These are phyloP conservation scores for Esteya vermicola DNA, from an alignment of 2,329 filamentous ascomycete species.

Conservation along the genomic window DNA sequence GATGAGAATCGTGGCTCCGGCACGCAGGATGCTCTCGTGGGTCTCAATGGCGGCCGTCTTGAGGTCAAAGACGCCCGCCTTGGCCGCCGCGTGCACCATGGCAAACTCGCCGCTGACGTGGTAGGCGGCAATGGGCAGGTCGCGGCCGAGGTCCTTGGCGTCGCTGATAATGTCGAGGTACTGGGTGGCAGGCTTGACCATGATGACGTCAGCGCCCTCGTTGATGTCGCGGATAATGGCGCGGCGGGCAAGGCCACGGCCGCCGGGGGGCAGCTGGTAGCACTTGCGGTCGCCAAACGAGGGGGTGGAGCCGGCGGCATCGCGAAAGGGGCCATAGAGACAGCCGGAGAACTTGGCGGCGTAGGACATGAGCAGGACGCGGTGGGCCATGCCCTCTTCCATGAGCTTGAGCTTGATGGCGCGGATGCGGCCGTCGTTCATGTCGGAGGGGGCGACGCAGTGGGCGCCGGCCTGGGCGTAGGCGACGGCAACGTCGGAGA, in stretches of 20 bases:
- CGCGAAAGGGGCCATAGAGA: slow-evolving; percentile 91
- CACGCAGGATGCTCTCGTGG: slow-evolving; percentile 82
- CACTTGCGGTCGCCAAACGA: slow-evolving; percentile 91
- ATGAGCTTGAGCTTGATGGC: slow-evolving; percentile 98
- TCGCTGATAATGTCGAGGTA: slow-evolving; percentile 97
- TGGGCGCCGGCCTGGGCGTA: slow-evolving; percentile 94
- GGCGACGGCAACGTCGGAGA: slow-evolving; percentile 92
- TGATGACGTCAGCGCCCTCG: slow-evolving; percentile 94
- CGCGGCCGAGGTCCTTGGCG: slow-evolving; percentile 83
- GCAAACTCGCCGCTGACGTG: slow-evolving; percentile 95
- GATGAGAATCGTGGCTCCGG: slow-evolving; percentile 84
- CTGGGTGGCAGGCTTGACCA: slow-evolving; percentile 95
- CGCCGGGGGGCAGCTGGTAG: slow-evolving; percentile 91
- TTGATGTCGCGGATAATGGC: slow-evolving; percentile 81
- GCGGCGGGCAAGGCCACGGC: slow-evolving; percentile 77
- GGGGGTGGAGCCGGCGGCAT: slow-evolving; percentile 81
- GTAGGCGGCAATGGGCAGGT: slow-evolving; percentile 88
- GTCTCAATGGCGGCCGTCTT: slow-evolving; percentile 91
- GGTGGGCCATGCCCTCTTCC: slow-evolving; percentile 83
- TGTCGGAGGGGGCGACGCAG: slow-evolving; percentile 92
- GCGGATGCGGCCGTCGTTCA: slow-evolving; percentile 96
- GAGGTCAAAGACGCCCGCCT: slow-evolving; percentile 91
- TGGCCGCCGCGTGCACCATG: slow-evolving; percentile 93
- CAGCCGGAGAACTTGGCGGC: slow-evolving; percentile 96
- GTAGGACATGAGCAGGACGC: slow-evolving; percentile 91